Percentiles rank a stretch among this genome's conserved stretches.
phyloP scores from a whole-genome alignment of 2,329 filamentous ascomycete species.

The Paecilomyces fulvus region DNA sequence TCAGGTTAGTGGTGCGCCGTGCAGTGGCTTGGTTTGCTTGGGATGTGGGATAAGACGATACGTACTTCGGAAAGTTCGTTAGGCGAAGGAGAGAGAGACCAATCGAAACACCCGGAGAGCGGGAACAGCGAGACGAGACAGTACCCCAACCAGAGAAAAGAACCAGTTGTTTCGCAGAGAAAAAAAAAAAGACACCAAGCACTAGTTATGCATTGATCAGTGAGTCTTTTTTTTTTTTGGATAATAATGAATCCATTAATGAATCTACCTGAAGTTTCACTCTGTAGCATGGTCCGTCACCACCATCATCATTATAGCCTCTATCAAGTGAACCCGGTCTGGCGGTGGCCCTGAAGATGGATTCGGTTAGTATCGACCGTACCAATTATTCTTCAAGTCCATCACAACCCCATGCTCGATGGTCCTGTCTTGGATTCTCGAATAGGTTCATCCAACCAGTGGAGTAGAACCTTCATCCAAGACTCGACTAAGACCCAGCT shows the following conservation, averaged over 20 bases:
- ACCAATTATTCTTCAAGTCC: not conserved
- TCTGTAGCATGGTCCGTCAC: too few relatives aligned
- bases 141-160: not conserved
- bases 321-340: not conserved
- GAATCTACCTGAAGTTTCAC: too few relatives aligned
- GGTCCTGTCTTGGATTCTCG: not conserved
- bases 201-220: not conserved
- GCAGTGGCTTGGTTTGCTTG: not conserved
- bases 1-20: not conserved
- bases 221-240: not conserved
- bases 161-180: not conserved
- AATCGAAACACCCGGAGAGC: not conserved
- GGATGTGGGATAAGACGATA: not conserved
- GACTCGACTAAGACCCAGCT: not conserved
- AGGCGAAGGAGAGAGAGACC: not conserved
- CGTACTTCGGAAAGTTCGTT: not conserved
- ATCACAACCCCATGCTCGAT: not conserved
- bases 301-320: not conserved
- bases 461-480: not conserved
- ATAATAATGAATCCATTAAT: not conserved
- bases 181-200: not conserved
- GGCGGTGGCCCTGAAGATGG: not conserved
- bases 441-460: not conserved
- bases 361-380: not conserved
- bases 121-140: not conserved